Percentiles rank a stretch among this genome's conserved stretches.
Evolutionary conservation across 2,329 filamentous ascomycete species (phyloP).

Genomic region (Harringtonia lauricola): DNA sequence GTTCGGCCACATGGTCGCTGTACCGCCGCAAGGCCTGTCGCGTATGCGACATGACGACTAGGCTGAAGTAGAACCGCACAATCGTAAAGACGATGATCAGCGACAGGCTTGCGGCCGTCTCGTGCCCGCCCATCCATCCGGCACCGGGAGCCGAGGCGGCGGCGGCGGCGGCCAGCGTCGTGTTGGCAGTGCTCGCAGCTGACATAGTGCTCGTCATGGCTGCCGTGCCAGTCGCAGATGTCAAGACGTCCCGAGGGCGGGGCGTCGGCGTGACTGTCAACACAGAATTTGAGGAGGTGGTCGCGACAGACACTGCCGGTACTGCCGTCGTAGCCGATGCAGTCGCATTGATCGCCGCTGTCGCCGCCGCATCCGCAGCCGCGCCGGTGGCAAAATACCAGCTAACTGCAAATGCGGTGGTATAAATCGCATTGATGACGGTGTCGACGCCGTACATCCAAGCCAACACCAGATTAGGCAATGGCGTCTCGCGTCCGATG

Average conservation of each 20-base stretch:
- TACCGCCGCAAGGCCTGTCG: constrained; percentile 64
- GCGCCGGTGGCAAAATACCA: constrained; percentile 82
- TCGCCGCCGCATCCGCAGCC: constrained; percentile 7
- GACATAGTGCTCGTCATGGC: constrained; percentile 1
- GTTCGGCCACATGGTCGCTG: constrained; percentile 28
- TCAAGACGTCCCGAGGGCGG: background rate
- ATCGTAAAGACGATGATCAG: constrained; percentile 65
- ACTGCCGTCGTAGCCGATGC: background rate
- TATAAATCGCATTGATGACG: constrained; percentile 71
- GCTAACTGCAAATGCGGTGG: constrained; percentile 65
- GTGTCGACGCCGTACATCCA: constrained; percentile 82
- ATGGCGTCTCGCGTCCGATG: constrained; percentile 65
- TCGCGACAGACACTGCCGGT: background rate
- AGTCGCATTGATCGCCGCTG: background rate
- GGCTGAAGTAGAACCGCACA: constrained; percentile 70
- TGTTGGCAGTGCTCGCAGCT: background rate
- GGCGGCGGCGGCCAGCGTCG: background rate
- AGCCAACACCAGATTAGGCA: constrained; percentile 70
- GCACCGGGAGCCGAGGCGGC: constrained; percentile 8
- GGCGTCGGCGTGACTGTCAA: background rate
- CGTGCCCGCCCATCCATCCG: constrained; percentile 30
- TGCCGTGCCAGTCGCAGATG: background rate
- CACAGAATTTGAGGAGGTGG: too few relatives aligned
- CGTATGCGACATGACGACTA: constrained; percentile 76
- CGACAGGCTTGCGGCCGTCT: constrained; percentile 62